These are phyloP conservation scores for Termitomyces sp. DNA, from an alignment of 768 basidiomycete species.

Conservation along the genomic window DNA sequence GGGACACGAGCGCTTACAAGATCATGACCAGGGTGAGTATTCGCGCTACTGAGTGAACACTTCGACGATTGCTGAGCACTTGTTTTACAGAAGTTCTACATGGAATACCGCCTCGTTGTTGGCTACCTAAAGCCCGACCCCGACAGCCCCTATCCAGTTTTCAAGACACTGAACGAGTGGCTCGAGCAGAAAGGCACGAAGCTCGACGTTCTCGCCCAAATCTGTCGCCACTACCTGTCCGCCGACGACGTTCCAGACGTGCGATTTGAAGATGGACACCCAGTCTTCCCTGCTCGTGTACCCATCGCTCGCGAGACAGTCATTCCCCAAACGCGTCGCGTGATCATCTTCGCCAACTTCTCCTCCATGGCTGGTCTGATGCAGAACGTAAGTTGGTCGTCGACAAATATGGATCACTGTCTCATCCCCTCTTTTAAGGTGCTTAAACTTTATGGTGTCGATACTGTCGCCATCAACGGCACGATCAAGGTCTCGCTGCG, in stretches of 20 bases:
- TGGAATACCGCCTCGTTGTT: conserved; percentile 14
- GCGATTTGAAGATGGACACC: conserved; percentile 16
- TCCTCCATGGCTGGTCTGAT: background rate
- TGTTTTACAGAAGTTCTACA: conserved; percentile 13
- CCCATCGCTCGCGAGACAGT: background rate
- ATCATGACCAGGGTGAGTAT: background rate
- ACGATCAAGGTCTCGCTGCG: background rate
- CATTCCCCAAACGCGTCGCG: background rate
- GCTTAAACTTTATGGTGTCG: background rate
- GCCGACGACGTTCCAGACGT: conserved; percentile 19
- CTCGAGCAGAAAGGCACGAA: conserved; percentile 17
- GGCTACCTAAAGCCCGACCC: conserved; percentile 8
- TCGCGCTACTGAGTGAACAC: too few species aligned
- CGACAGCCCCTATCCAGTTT: background rate
- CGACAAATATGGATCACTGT: background rate
- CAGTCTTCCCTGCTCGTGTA: conserved; percentile 11
- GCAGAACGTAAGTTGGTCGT: background rate
- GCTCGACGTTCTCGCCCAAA: conserved; percentile 11
- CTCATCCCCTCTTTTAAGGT: background rate
- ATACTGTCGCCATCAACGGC: background rate
- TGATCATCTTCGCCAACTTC: background rate
- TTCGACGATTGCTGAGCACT: background rate
- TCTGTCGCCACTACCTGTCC: conserved; percentile 5
- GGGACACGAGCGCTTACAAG: background rate
- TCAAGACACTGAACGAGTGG: conserved; percentile 18